These are phyloP conservation scores for Fusarium sp. DNA, from an alignment of 2,329 filamentous ascomycete species.

Conservation along the genomic window DNA sequence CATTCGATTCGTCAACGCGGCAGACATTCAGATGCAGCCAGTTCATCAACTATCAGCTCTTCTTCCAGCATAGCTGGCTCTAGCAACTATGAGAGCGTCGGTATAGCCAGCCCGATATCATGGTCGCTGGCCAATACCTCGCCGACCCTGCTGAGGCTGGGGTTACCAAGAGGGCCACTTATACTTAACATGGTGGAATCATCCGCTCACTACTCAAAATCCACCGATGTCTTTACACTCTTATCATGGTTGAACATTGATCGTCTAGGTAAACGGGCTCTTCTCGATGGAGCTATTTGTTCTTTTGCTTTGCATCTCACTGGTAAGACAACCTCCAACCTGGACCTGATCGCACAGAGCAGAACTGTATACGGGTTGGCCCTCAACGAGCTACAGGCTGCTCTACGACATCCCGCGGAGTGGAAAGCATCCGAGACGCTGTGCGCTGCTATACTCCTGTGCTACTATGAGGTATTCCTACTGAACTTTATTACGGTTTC, in stretches of 20 bases:
- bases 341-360: constrained; percentile 52
- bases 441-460: constrained; percentile 57
- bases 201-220: constrained; percentile 33
- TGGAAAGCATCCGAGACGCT: constrained; percentile 59
- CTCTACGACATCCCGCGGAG: constrained; percentile 54
- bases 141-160: constrained; percentile 29
- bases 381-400: constrained; percentile 53
- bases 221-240: constrained; percentile 45
- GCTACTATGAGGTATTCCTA: constrained; percentile 55
- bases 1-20: constrained; percentile 54
- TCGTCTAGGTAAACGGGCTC: constrained; percentile 53
- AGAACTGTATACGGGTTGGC: constrained; percentile 56
- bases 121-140: constrained; percentile 21
- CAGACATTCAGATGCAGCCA: constrained; percentile 24
- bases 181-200: constrained; percentile 51
- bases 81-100: constrained; percentile 9
- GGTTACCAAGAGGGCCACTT: constrained; percentile 50
- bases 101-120: constrained; percentile 5
- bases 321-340: constrained; percentile 53
- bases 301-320: constrained; percentile 56
- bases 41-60: constrained; percentile 25
- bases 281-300: constrained; percentile 57
- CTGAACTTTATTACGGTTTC: neutral
- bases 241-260: constrained; percentile 48
- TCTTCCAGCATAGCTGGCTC: constrained; percentile 25